A percentile compares a stretch with the other conserved stretches of the same genome.
phyloP scores from a whole-genome alignment of 345 rosid species.

The Cardamine resedifolia region DNA sequence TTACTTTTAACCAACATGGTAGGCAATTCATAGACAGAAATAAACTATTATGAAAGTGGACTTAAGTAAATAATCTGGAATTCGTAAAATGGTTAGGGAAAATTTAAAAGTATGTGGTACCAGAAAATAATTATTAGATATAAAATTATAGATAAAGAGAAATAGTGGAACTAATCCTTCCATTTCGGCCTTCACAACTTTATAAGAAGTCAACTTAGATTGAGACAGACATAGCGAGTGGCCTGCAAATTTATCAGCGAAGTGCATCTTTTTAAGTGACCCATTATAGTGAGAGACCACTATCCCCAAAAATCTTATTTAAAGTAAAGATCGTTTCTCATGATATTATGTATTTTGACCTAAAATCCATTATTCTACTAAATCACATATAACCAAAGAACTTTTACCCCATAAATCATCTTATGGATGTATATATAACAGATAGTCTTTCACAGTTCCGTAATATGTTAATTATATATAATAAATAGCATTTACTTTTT shows the following conservation, averaged over 20 bases:
- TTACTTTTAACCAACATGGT: neutral
- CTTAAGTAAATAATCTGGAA: neutral
- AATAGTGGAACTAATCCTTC: constrained; percentile 44
- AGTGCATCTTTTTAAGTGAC: constrained; percentile 39
- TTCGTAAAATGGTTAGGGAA: constrained; percentile 2
- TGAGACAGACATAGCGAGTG: constrained; percentile 52
- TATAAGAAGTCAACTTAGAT: constrained; percentile 39
- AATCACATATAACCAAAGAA: neutral
- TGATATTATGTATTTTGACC: constrained; percentile 25
- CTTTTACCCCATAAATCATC: neutral
- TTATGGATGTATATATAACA: neutral
- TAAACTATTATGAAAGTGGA: neutral
- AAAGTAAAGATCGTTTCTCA: constrained; percentile 1
- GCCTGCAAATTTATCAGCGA: constrained; percentile 44
- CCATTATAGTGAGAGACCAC: constrained; percentile 41
- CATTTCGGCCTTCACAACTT: constrained; percentile 46
- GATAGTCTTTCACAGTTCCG: neutral
- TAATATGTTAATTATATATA: no score
- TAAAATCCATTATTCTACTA: constrained; percentile 5
- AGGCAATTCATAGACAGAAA: constrained; percentile 12
- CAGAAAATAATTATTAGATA: constrained; percentile 14
- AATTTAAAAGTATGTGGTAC: constrained; percentile 29
- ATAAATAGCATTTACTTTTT: no score
- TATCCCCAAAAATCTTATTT: constrained; percentile 19
- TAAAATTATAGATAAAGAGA: constrained; percentile 3